Conservation (phyloP, 2,329 filamentous ascomycete species). For the Myriosclerotinia scirpicola region DNA sequence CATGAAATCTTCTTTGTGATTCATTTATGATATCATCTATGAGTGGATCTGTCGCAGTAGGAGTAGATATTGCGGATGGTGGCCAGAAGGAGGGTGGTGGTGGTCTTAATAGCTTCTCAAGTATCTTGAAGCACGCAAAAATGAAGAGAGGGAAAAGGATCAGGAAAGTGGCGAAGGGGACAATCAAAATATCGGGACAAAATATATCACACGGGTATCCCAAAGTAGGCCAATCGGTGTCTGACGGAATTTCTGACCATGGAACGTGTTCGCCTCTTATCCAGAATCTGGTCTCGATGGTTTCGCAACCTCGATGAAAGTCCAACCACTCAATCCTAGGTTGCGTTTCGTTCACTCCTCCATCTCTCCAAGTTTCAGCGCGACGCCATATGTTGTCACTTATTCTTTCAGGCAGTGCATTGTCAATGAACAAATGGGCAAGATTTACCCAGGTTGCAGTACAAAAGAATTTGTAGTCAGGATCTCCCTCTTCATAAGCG, state of each 20-base stretch:
- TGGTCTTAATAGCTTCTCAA: neutral
- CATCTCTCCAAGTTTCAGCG: conserved; percentile 4
- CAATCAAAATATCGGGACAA: conserved; percentile 12
- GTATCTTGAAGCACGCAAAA: neutral
- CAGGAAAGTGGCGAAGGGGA: neutral
- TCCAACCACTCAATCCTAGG: neutral
- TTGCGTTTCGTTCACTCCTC: neutral
- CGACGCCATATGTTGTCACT: conserved; percentile 17
- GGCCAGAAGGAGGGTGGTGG: neutral
- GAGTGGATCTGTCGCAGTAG: neutral
- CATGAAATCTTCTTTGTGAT: neutral
- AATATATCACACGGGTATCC: neutral
- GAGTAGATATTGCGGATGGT: neutral
- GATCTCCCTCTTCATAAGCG: neutral
- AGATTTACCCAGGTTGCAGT: conserved; percentile 21
- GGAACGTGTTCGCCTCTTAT: neutral
- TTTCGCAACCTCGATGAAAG: conserved; percentile 7
- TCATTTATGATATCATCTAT: neutral
- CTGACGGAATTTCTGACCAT: conserved; percentile 9
- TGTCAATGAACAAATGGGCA: conserved; percentile 15
- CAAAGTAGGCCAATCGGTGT: conserved; percentile 11
- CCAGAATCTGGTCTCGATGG: neutral
- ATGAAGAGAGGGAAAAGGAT: neutral
- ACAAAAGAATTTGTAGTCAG: neutral
- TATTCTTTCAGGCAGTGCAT: neutral